A percentile compares a stretch with the other conserved stretches of the same genome.
Evolutionary conservation across 1,284 basidiomycete genomes (phyloP).

Genomic region (Mycena sp.): DNA sequence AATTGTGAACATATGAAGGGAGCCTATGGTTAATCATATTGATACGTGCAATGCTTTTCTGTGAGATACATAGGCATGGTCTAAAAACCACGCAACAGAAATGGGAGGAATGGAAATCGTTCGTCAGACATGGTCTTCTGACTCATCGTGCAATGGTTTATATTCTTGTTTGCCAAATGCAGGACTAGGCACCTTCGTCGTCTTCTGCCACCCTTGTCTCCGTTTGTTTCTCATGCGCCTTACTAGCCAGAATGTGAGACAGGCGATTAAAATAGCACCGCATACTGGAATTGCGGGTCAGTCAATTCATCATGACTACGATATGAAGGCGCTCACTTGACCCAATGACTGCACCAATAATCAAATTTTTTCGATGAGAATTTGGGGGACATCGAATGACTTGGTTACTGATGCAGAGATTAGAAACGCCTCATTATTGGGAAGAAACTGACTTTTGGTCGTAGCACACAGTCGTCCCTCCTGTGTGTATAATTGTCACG

Average conservation of each 20-base stretch:
- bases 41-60: no score
- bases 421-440: neutral
- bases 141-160: conserved; percentile 7
- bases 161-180: conserved; percentile 17
- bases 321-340: conserved; percentile 3
- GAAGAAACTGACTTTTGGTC: conserved; percentile 7
- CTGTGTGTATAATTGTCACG: neutral
- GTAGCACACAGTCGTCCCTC: conserved; percentile 4
- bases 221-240: conserved; percentile 1
- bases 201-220: neutral
- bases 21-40: no score
- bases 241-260: conserved; percentile 6
- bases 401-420: neutral
- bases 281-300: neutral
- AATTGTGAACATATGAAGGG: neutral
- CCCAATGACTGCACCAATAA: conserved; percentile 14
- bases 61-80: no score
- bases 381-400: conserved; percentile 11
- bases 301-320: neutral
- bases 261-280: conserved; percentile 11
- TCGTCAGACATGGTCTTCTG: neutral
- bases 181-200: neutral
- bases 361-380: conserved; percentile 8
- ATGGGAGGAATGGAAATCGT: neutral
- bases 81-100: no score